phyloP scores from a whole-genome alignment of 441 rosid genomes.

The Erodium texanum region DNA sequence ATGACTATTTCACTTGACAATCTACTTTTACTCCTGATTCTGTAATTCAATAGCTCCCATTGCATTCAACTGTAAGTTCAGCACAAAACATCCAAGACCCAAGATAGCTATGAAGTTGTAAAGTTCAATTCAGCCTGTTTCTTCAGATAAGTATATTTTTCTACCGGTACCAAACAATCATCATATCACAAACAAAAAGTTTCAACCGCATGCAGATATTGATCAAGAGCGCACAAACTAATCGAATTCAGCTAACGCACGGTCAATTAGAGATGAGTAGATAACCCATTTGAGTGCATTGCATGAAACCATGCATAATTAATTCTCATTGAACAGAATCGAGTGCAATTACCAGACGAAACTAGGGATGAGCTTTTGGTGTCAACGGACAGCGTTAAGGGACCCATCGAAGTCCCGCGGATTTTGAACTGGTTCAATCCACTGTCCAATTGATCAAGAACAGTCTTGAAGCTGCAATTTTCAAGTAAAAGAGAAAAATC shows the following conservation, averaged over 20 bases:
- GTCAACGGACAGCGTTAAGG: constrained; percentile 34
- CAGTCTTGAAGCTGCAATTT: not conserved
- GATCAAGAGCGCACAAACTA: not conserved
- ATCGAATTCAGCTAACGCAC: not conserved
- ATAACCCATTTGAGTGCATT: not conserved
- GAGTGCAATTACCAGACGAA: constrained; percentile 25
- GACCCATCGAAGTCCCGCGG: constrained; percentile 27
- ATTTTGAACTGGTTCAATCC: not conserved
- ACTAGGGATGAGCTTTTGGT: constrained; percentile 26
- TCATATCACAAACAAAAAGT: not conserved
- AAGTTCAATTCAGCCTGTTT: not conserved
- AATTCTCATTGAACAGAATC: not conserved
- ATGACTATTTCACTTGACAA: not conserved
- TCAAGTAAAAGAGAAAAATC: not conserved
- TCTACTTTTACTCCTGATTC: not conserved
- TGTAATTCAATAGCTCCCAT: not conserved
- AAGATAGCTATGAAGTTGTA: not conserved
- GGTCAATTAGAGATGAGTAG: not conserved
- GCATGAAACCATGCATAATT: not conserved
- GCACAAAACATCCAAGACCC: not conserved
- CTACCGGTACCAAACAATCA: not conserved
- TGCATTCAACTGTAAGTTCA: not conserved
- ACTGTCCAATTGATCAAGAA: not conserved
- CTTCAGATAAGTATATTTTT: too few relatives aligned
- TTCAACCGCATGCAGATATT: not conserved